Evolutionary conservation across 768 basidiomycete species (phyloP), one percentile per base, ranked within the genome.

Genomic region (Suillus tomentosus): DNA sequence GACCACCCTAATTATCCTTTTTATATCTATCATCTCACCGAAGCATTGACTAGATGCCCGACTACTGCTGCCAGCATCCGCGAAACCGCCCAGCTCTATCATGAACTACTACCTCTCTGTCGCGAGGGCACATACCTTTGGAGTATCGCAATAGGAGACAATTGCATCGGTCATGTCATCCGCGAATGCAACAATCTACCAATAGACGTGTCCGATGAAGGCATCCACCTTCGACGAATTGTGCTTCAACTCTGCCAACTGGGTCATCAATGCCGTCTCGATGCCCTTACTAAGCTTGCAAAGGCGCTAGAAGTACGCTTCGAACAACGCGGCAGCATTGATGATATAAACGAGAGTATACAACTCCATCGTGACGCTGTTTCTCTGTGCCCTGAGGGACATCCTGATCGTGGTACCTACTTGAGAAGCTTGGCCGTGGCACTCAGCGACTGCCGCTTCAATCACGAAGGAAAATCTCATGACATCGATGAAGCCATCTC

Each of bases 321-420:
- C 22, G 51, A 47, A 31, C 59, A 8, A 47, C 42, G 22, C 8
- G 50, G 39, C 36, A 36, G 40, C 22, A 36, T 65, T 8, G 39
- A 51, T 27, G 36, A 64, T 64, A 34, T 71, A 42, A 64, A 69
- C 31, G 55, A 56, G 31, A 61, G 66, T 2, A 68, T 71, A 55
- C 59, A 14, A 8, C 45, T 9, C 34, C 24, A 14, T 22, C 36
- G 36, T 5, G 39, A 60, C 1, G 66, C 68, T 1, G 65, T 68
- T 15, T 14, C 53, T 24, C 60, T 71, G 57, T 62, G 54, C 31
- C 67, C 63, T 4, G 61, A 62, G 8, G 55, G 62, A 13, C 62
- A 68, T 51, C 47, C 64, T 14, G 31, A 43, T 37, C 59, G 62
- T 37, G 58, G 45, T 13, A 24, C n/a, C 13, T 55, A 34, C 31